Evolutionary conservation across 768 basidiomycete genomes (phyloP), one percentile per base, ranked within the genome.

Genomic region (Lanmaoa pseudosensibilis): DNA sequence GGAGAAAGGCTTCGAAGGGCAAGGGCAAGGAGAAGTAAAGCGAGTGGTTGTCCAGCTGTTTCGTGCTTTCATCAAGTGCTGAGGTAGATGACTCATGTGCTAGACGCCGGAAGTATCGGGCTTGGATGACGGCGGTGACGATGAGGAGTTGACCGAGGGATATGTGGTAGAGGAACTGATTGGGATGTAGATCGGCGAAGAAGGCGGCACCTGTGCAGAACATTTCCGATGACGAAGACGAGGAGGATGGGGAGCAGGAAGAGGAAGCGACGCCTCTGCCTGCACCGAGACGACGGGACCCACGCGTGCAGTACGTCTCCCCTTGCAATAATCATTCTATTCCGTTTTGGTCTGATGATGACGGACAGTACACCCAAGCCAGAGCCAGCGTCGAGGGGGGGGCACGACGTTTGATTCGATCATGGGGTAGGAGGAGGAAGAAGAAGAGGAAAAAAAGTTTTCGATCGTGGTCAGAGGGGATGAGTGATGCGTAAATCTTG

Each of bases 31-130:
- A 65, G 46, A 77, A 75, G 52, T 54, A 52, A 60, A 56, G 68
- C 45, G 80, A 81, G 81, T 81, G 60, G 62, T 77, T 67, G 16
- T 5, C 21, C 11, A 27, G 32, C 25, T 53, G 19, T 13, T 4
- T 12, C 3, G 25, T 21, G 11, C 40, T 50, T 52, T n/a, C 8
- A 11, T 19, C n/a, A 38, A 33, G 7, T 19, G 21, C 46, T 25
- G 49, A 48, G 33, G 30, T 7, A 19, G 18, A 4, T 25, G 21
- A 36, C 23, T 33, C 33, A 18, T 4, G 13, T 40, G 10, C 10
- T 25, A 88, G 86, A 70, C 77, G 82, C 50, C 80, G 80, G 54
- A 78, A 23, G 62, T 85, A 19, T 87, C 86, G 0, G 75, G 75
- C 4, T 77, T 80, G 2, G 81, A 79, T 21, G 80, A 80, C 25